These are phyloP conservation scores for Helminthosporium solani DNA, from an alignment of 2,329 filamentous ascomycete species.

Conservation along the genomic window DNA sequence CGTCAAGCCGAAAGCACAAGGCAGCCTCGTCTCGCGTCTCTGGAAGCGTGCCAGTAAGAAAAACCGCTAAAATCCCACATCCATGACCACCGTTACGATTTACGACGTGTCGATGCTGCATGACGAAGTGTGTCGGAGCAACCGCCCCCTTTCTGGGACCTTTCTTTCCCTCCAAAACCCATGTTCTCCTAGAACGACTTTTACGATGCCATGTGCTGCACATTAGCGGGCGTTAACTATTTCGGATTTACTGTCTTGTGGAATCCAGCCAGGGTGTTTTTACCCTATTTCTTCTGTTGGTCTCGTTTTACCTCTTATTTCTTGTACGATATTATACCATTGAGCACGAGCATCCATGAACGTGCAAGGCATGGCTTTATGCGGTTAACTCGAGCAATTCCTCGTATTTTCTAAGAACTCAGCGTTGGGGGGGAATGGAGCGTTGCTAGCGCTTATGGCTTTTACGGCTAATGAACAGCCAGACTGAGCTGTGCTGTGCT, in stretches of 20 bases:
- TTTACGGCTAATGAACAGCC: too few relatives aligned
- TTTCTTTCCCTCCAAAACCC: conserved; percentile 1
- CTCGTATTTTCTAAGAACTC: too few relatives aligned
- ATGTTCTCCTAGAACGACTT: conserved; percentile 1
- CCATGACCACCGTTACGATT: conserved; percentile 1
- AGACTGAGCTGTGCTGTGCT: too few relatives aligned
- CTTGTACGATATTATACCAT: conserved; percentile 25
- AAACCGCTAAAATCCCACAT: conserved; percentile 13
- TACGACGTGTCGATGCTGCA: conserved; percentile 1
- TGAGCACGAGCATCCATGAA: conserved; percentile 25
- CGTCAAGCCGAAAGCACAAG: conserved; percentile 38
- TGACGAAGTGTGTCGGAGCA: conserved; percentile 1
- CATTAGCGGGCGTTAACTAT: conserved; percentile 4
- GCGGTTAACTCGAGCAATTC: too few relatives aligned
- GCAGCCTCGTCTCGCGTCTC: conserved; percentile 38
- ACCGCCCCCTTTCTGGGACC: background rate
- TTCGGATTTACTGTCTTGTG: background rate
- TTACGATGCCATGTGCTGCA: conserved; percentile 6
- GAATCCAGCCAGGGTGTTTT: background rate
- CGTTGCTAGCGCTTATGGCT: too few relatives aligned
- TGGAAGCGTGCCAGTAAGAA: conserved; percentile 42
- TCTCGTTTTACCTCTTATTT: background rate
- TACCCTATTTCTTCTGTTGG: background rate
- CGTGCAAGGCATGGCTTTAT: conserved; percentile 3
- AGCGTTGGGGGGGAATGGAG: too few relatives aligned